phyloP scores from a whole-genome alignment of 257 asterid genomes.

The Coffea eugenioides region DNA sequence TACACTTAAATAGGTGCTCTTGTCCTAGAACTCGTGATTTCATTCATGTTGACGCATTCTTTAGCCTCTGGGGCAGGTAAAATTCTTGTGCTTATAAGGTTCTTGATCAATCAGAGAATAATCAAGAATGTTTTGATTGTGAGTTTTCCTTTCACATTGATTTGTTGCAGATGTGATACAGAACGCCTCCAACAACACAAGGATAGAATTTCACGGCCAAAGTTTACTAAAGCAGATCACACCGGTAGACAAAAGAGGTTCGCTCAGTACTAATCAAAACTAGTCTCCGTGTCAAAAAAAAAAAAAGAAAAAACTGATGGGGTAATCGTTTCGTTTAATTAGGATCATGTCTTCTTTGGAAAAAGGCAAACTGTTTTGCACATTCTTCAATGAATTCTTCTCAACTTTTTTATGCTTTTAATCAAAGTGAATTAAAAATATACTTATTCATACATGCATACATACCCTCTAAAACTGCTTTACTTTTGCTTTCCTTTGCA shows the following conservation, averaged over 20 bases:
- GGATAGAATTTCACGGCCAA: slow-evolving; percentile 82
- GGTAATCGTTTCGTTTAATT: background rate
- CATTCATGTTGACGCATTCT: slow-evolving; percentile 70
- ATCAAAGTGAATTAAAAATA: too few relatives aligned
- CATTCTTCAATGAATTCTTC: background rate
- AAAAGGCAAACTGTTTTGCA: too few relatives aligned
- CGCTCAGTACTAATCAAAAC: background rate
- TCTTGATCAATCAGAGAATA: background rate
- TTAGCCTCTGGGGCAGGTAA: slow-evolving; percentile 75
- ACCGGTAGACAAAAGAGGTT: background rate
- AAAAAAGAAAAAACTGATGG: background rate
- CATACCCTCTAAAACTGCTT: too few relatives aligned
- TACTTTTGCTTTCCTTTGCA: too few relatives aligned
- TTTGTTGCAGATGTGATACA: slow-evolving; percentile 57
- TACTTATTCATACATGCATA: too few relatives aligned
- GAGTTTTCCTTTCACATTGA: background rate
- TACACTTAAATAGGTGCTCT: slow-evolving; percentile 3
- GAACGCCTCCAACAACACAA: slow-evolving; percentile 73
- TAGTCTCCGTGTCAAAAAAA: background rate
- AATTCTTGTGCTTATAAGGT: background rate
- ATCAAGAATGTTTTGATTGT: background rate
- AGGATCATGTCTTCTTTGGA: background rate
- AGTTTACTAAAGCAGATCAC: slow-evolving; percentile 32
- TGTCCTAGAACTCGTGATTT: slow-evolving; percentile 92
- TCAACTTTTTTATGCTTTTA: background rate